Evolutionary conservation across 495 filamentous ascomycete genomes (phyloP), one percentile per base, ranked within the genome.

Genomic region (Achaetomiella virescens): DNA sequence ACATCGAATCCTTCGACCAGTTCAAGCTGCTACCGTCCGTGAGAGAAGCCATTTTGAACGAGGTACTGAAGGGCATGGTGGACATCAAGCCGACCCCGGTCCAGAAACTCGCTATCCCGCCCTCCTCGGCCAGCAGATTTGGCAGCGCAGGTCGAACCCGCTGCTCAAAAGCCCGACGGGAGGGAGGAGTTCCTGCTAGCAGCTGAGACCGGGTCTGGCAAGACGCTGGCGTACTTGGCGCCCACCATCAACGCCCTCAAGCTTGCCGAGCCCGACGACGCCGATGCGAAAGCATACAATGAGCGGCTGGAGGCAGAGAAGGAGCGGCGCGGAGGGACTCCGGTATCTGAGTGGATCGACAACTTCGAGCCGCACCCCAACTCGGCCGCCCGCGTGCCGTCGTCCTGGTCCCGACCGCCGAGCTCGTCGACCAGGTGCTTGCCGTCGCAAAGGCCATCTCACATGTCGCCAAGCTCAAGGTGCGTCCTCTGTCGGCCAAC

Each of bases 121-220:
- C 1, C 69, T 98, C 9, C 73, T 93, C 15, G 84, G 69, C 0
- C 59, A 70, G 51, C 58, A 27, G 0, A 31, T 66, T 15, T 56
- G 49, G 8, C 36, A 38, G 52, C 52, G 27, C 14, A 54, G 31
- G 25, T 9, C 44, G 6, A 21, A 11, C 21, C 5, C 42, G 15
- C 21, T 24, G 15, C 1, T 6, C 2, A 43, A 22, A 33, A 40
- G 48, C 25, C 57, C 25, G 40, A 47, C 5, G 70, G 75, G n/a
- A 80, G 80, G 59, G 75, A 85, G 54, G 84, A 92, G 59, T 96
- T 87, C 64, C 80, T 98, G 11, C 77, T 98, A 17, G 93, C 95
- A 0, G 93, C 95, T 11, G 93, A 98, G 73, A 98, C 93, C 2
- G 93, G 93, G 10, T 97, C 93, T 2, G 93, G 93, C 51, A 98